phyloP scores from a whole-genome alignment of 106 monocot species.

The Posidonia australis region DNA sequence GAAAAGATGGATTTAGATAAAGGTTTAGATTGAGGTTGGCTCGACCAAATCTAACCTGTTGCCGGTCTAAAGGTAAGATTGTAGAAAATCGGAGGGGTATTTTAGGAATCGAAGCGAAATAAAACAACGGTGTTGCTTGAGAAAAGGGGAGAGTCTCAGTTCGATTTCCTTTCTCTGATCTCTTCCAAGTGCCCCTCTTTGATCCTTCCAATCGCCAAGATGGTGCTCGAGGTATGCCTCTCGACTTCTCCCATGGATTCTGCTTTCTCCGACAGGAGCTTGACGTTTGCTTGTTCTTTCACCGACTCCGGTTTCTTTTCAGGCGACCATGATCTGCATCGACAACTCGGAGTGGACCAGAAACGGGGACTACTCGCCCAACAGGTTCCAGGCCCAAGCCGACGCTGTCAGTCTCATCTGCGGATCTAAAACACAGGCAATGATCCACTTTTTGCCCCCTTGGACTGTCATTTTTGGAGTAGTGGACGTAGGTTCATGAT shows the following conservation, averaged over 20 bases:
- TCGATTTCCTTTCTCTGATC: constrained; percentile 1
- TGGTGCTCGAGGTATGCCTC: constrained; percentile 14
- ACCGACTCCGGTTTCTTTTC: constrained; percentile 4
- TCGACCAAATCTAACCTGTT: too few species aligned
- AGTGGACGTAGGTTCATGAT: neutral
- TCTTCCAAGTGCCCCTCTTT: neutral
- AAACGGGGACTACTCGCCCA: constrained; percentile 85
- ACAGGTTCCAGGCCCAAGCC: constrained; percentile 77
- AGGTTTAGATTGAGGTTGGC: too few species aligned
- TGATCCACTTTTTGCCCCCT: neutral
- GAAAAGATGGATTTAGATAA: too few species aligned
- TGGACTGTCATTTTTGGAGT: neutral
- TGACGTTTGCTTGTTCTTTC: neutral
- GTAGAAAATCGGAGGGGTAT: too few species aligned
- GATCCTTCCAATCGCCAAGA: neutral
- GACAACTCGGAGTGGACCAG: constrained; percentile 99
- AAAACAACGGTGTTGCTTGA: neutral
- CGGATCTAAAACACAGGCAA: constrained; percentile 88
- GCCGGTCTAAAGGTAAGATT: too few species aligned
- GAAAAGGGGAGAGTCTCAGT: neutral
- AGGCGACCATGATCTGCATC: constrained; percentile 98
- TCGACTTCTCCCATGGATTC: neutral
- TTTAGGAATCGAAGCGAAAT: neutral
- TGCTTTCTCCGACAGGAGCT: neutral
- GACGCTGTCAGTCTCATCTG: constrained; percentile 95